Conservation (phyloP, 306 rosid species). For the Quercus wislizeni region DNA sequence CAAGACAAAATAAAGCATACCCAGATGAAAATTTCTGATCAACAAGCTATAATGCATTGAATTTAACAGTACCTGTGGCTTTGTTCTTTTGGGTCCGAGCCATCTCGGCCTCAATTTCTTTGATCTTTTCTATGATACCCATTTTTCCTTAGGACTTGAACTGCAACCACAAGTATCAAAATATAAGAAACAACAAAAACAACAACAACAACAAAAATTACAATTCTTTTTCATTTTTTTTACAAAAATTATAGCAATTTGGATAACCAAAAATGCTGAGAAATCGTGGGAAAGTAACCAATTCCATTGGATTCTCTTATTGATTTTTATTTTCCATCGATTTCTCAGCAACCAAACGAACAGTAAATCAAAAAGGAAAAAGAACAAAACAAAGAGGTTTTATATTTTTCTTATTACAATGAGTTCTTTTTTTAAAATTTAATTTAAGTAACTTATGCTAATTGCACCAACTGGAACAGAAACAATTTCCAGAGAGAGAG, state of each 20-base stretch:
- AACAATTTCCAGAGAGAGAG: neutral
- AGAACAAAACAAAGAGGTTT: neutral
- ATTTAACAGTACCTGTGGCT: slow-evolving; percentile 66
- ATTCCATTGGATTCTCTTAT: neutral
- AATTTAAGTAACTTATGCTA: neutral
- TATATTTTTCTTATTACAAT: too few species aligned
- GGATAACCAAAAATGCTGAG: neutral
- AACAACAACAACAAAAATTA: too few species aligned
- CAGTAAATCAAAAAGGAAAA: neutral
- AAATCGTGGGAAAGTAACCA: neutral
- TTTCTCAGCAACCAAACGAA: neutral
- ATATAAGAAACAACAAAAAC: neutral
- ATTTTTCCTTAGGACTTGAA: slow-evolving; percentile 36
- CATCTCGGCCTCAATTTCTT: slow-evolving; percentile 99
- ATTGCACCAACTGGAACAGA: neutral
- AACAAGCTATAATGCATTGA: neutral
- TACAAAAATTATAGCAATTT: neutral
- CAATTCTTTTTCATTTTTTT: neutral
- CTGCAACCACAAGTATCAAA: slow-evolving; percentile 27
- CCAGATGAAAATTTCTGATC: neutral
- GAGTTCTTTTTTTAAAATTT: too few species aligned
- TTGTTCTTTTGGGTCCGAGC: slow-evolving; percentile 99
- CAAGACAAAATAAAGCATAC: neutral
- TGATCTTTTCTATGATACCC: slow-evolving; percentile 97
- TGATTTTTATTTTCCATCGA: neutral